These are phyloP conservation scores for Reutealis trisperma DNA, from an alignment of 345 rosid genomes.

Conservation along the genomic window DNA sequence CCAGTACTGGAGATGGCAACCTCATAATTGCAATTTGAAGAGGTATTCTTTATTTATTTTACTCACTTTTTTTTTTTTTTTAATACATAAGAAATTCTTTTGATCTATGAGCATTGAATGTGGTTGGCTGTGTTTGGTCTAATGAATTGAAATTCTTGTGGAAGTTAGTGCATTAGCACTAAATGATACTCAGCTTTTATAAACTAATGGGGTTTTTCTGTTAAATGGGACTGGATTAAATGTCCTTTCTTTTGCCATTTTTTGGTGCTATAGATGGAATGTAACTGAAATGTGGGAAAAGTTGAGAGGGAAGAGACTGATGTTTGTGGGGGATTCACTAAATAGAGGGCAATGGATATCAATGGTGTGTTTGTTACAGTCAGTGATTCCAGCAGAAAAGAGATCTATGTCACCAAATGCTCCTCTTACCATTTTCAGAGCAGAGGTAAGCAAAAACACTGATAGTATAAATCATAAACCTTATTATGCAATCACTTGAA, in stretches of 20 bases:
- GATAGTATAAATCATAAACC: background rate
- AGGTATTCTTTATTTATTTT: constrained; percentile 39
- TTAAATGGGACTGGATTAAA: background rate
- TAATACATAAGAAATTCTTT: background rate
- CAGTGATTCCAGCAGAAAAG: constrained; percentile 70
- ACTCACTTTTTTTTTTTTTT: background rate
- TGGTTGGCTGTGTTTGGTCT: background rate
- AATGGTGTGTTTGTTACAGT: constrained; percentile 85
- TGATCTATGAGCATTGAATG: background rate
- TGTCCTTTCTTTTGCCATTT: background rate
- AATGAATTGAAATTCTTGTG: constrained; percentile 5
- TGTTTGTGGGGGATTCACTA: constrained; percentile 97
- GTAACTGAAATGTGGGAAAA: constrained; percentile 90
- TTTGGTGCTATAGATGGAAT: constrained; percentile 64
- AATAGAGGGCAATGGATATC: constrained; percentile 99
- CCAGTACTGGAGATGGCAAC: constrained; percentile 98
- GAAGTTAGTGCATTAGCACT: background rate
- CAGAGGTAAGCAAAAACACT: constrained; percentile 58
- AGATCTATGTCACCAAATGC: constrained; percentile 91
- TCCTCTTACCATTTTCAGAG: constrained; percentile 81
- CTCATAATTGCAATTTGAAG: constrained; percentile 78
- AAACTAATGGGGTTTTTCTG: background rate
- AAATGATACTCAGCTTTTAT: too few relatives aligned
- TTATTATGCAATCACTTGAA: background rate
- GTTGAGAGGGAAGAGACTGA: constrained; percentile 86